These are phyloP conservation scores for Rhizomucor pusillus DNA, from an alignment of 371 early-diverging fungal species.

Conservation along the genomic window DNA sequence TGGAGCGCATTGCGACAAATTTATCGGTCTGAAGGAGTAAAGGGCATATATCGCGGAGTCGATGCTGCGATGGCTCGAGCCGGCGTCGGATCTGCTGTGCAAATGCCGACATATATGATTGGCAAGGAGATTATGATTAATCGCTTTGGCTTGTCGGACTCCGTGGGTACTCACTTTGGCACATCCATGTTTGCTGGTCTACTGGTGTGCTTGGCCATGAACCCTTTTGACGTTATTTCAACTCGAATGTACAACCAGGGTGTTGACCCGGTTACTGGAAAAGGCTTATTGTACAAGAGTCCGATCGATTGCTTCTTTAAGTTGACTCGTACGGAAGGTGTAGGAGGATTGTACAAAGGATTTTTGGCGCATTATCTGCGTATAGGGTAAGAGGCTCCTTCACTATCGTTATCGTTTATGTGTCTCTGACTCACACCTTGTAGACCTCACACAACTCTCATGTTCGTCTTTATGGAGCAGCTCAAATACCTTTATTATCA, in stretches of 20 bases:
- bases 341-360: conserved; percentile 89
- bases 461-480: conserved; percentile 92
- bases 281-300: conserved; percentile 73
- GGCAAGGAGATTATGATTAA: conserved; percentile 68
- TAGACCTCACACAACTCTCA: conserved; percentile 93
- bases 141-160: conserved; percentile 62
- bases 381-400: conserved; percentile 67
- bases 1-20: conserved; percentile 66
- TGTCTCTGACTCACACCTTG: conserved; percentile 6
- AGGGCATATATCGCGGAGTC: conserved; percentile 85
- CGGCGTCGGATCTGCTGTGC: conserved; percentile 89
- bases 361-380: conserved; percentile 91
- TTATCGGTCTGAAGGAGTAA: conserved; percentile 64
- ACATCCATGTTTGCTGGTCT: conserved; percentile 84
- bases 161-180: conserved; percentile 67
- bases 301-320: conserved; percentile 85
- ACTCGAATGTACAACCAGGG: conserved; percentile 96
- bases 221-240: conserved; percentile 94
- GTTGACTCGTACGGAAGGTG: conserved; percentile 82
- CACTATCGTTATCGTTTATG: no score
- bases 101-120: conserved; percentile 87
- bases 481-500: conserved; percentile 44
- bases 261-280: conserved; percentile 59
- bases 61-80: conserved; percentile 91
- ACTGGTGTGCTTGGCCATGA: conserved; percentile 90